Conservation (phyloP, 2,329 filamentous ascomycete genomes). For the Aspergillus spinulosporus region DNA sequence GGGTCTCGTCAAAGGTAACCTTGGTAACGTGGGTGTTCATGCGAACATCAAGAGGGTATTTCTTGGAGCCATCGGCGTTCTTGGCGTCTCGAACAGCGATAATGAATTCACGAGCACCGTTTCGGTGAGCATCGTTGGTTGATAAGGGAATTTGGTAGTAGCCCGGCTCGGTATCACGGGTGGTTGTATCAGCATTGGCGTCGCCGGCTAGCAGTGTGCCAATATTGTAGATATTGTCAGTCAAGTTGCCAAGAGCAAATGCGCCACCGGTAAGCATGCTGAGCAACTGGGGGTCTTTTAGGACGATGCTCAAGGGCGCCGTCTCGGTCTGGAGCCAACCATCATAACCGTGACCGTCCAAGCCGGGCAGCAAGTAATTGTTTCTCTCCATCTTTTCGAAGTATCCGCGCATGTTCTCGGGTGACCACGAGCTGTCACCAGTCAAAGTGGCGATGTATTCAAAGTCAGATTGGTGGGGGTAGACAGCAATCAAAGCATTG, state of each 20-base stretch:
- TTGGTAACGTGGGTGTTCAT: constrained; percentile 51
- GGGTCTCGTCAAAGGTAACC: constrained; percentile 45
- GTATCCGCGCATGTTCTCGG: constrained; percentile 60
- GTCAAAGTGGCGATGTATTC: constrained; percentile 59
- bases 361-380: constrained; percentile 48
- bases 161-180: too few relatives aligned
- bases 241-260: too few relatives aligned
- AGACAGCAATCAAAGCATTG: constrained; percentile 61
- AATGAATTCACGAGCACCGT: constrained; percentile 44
- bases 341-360: constrained; percentile 47
- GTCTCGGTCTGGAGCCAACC: constrained; percentile 28
- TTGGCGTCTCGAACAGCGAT: constrained; percentile 22
- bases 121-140: too few relatives aligned
- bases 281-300: too few relatives aligned
- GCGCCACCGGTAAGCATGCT: too few relatives aligned
- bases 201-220: too few relatives aligned
- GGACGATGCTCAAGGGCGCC: constrained; percentile 24
- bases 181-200: too few relatives aligned
- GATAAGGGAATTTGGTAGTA: too few relatives aligned
- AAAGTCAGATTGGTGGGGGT: constrained; percentile 62
- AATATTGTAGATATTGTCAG: too few relatives aligned
- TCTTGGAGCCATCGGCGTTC: constrained; percentile 20
- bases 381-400: constrained; percentile 57
- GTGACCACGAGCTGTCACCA: constrained; percentile 60
- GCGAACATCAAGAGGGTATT: constrained; percentile 58